A percentile compares a stretch with the other conserved stretches of the same genome.
These are phyloP conservation scores for Patellifolia procumbens DNA, from an alignment of 179 eudicot genomes.

Conservation along the genomic window DNA sequence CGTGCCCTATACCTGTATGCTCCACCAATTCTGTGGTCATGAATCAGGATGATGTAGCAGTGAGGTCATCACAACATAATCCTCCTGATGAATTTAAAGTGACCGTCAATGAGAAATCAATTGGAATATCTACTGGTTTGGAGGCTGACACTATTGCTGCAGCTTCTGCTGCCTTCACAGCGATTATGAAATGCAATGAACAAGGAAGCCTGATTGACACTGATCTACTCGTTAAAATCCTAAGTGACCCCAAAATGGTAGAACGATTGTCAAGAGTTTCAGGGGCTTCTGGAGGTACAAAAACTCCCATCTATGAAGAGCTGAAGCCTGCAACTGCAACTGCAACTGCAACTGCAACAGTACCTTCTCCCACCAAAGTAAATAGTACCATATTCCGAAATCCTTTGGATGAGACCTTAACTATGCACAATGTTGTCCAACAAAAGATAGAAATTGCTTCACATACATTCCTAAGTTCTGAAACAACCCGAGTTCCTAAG, in stretches of 20 bases:
- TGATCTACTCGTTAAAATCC: conserved; percentile 45
- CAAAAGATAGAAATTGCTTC: conserved; percentile 5
- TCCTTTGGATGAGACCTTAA: conserved; percentile 1
- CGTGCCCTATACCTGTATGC: conserved; percentile 16
- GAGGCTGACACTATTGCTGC: conserved; percentile 48
- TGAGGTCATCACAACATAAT: conserved; percentile 5
- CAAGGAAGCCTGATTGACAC: conserved; percentile 50
- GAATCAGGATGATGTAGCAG: conserved; percentile 13
- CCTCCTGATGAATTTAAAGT: conserved; percentile 19
- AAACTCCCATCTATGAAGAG: conserved; percentile 16
- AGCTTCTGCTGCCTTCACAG: conserved; percentile 50
- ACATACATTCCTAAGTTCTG: not conserved
- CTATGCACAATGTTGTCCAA: not conserved
- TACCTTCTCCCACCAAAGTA: not conserved
- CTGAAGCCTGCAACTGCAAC: conserved; percentile 15
- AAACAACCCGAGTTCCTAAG: conserved; percentile 10
- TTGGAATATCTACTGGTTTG: conserved; percentile 26
- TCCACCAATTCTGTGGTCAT: conserved; percentile 5
- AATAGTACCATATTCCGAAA: not conserved
- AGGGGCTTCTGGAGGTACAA: not conserved
- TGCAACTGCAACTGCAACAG: too few species aligned
- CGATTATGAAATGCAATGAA: conserved; percentile 43
- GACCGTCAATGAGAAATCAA: conserved; percentile 25
- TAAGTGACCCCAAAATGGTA: conserved; percentile 48
- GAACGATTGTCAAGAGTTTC: conserved; percentile 31